Percentiles rank a stretch among this genome's conserved stretches.
These are phyloP conservation scores for Botrytis paeoniae DNA, from an alignment of 2,329 filamentous ascomycete species.

Conservation along the genomic window DNA sequence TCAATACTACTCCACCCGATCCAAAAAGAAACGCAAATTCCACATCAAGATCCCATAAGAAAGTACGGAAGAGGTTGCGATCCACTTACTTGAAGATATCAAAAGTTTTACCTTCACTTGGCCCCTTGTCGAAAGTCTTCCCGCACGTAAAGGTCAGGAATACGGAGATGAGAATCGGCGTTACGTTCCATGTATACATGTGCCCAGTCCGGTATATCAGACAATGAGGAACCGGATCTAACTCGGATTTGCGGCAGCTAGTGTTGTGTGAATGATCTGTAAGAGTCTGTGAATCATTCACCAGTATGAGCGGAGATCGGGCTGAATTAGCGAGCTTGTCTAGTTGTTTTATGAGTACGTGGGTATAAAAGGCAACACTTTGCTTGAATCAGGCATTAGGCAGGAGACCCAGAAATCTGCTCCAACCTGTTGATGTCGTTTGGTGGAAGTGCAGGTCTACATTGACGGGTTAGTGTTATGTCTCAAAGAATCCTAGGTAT, in stretches of 20 bases:
- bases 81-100: background rate
- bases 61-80: background rate
- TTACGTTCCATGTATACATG: too few species aligned
- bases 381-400: too few species aligned
- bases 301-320: background rate
- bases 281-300: background rate
- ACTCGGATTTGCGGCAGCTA: background rate
- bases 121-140: background rate
- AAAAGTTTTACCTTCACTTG: background rate
- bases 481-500: too few species aligned
- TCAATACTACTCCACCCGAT: background rate
- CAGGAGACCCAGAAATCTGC: too few species aligned
- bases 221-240: background rate
- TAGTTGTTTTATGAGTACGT: background rate
- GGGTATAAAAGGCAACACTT: background rate
- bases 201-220: background rate
- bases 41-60: background rate
- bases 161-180: too few species aligned
- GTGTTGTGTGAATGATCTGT: background rate
- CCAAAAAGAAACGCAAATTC: background rate
- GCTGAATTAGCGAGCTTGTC: background rate
- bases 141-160: background rate
- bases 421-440: too few species aligned
- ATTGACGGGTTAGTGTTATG: too few species aligned
- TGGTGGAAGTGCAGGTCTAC: accelerated